A percentile compares a stretch with the other conserved stretches of the same genome.
phyloP scores from a whole-genome alignment of 257 asterid species.

The Ophiorrhiza pumila region DNA sequence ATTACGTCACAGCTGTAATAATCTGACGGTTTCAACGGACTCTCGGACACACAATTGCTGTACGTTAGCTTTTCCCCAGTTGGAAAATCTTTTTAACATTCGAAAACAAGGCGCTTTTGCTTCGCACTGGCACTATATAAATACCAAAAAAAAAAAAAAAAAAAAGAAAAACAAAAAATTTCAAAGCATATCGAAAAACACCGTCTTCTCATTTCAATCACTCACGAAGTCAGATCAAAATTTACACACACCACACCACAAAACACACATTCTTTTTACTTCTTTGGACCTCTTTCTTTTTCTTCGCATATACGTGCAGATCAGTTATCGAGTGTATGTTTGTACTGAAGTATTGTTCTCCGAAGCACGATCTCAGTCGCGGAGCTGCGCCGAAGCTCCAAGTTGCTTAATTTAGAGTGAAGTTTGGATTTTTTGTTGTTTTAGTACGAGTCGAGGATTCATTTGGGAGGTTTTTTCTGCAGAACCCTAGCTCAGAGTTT shows the following conservation, averaged over 20 bases:
- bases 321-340: conserved; percentile 20
- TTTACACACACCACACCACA: conserved; percentile 17
- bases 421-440: conserved; percentile 10
- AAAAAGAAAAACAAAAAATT: background rate
- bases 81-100: conserved; percentile 7
- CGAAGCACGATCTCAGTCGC: conserved; percentile 8
- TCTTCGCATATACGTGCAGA: conserved; percentile 16
- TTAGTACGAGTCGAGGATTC: background rate
- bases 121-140: background rate
- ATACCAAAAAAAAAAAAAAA: background rate
- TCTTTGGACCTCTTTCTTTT: conserved; percentile 15
- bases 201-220: conserved; percentile 22
- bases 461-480: background rate
- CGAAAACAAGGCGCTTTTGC: conserved; percentile 11
- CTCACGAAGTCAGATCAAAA: conserved; percentile 23
- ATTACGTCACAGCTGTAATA: background rate
- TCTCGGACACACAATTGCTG: background rate
- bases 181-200: conserved; percentile 8
- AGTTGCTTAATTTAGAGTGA: conserved; percentile 7
- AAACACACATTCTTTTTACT: conserved; percentile 21
- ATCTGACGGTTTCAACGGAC: background rate
- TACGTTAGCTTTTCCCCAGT: background rate
- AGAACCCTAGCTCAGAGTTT: conserved; percentile 10
- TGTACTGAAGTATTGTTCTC: background rate
- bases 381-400: conserved; percentile 1